These are phyloP conservation scores for Daldinia childiae DNA, from an alignment of 495 filamentous ascomycete genomes.

Conservation along the genomic window DNA sequence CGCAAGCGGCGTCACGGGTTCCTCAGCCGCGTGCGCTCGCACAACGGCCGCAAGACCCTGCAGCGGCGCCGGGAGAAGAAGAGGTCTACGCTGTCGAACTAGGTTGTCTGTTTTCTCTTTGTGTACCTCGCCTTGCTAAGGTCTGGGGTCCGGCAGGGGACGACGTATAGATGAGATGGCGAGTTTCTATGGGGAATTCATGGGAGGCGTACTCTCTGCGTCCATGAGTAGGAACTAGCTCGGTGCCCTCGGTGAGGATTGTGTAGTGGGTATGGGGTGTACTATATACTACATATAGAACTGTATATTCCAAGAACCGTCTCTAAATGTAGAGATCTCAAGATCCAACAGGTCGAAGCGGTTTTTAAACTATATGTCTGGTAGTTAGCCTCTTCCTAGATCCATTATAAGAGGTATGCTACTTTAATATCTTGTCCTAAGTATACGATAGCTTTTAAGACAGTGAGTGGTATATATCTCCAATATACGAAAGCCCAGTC, in stretches of 20 bases:
- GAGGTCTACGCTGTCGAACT: slow-evolving; percentile 48
- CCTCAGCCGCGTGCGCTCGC: slow-evolving; percentile 51
- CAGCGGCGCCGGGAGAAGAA: slow-evolving; percentile 53
- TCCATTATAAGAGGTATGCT: neutral
- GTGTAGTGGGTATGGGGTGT: neutral
- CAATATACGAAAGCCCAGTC: neutral
- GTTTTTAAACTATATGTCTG: neutral
- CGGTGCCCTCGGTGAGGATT: too few relatives aligned
- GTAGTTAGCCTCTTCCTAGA: neutral
- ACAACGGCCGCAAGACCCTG: slow-evolving; percentile 53
- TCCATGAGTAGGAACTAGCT: too few relatives aligned
- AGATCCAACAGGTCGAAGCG: neutral
- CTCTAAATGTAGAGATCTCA: neutral
- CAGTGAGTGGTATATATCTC: neutral
- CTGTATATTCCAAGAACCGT: slow-evolving; percentile 33
- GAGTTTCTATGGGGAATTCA: too few relatives aligned
- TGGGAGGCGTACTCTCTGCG: too few relatives aligned
- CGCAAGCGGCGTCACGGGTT: slow-evolving; percentile 60
- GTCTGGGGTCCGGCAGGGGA: too few relatives aligned
- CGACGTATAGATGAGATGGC: too few relatives aligned
- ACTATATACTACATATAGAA: slow-evolving; percentile 36
- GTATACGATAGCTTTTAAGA: neutral
- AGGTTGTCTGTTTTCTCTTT: neutral
- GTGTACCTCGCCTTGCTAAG: too few relatives aligned
- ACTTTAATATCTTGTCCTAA: neutral